Evolutionary conservation across 441 rosid species (phyloP), one percentile per base, ranked within the genome.

Genomic region (Isatis lusitanica): DNA sequence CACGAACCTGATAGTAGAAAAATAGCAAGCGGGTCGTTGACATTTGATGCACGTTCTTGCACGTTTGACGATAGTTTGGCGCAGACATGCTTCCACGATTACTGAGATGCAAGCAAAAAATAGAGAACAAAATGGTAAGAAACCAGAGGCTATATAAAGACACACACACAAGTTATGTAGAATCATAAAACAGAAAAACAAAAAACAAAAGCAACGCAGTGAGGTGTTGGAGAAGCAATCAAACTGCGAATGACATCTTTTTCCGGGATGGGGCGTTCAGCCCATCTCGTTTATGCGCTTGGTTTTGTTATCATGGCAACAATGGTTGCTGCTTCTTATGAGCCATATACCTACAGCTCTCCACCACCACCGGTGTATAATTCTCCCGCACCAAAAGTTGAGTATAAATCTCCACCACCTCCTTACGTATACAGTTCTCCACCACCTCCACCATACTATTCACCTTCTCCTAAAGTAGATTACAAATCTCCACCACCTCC

Each of bases 1-100:
- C 71, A 64, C 71, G 71, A 70, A 46, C 58, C 36, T 73, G 64
- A 35, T 38, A 15, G 10, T 35, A 24, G 15, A 46, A 24, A 46
- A 56, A 24, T 1, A 55, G 39, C 36, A 47, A 73, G 0, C 17
- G 33, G 71, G 1, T 57, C 51, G 59, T 73, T 73, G 77, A 73
- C 77, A 73, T 55, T 55, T 56, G 77, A 64, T n/a, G 40, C 66
- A 73, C 71, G 77, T 73, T 73, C 59, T 57, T 65, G 50, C 77
- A 65, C 71, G 35, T 56, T 73, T 55, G 5, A 3, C 44, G 24
- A 46, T 56, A 56, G 66, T 56, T 43, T 65, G 21, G 24, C 35
- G 42, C 77, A 73, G 24, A 65, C 71, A 65, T 46, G 66, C 10
- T 30, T 36, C 16, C 24, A 56, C 6, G 66, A 73, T 73, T 57